These are phyloP conservation scores for Allantophomopsis lycopodina DNA, from an alignment of 2,329 filamentous ascomycete species.

Conservation along the genomic window DNA sequence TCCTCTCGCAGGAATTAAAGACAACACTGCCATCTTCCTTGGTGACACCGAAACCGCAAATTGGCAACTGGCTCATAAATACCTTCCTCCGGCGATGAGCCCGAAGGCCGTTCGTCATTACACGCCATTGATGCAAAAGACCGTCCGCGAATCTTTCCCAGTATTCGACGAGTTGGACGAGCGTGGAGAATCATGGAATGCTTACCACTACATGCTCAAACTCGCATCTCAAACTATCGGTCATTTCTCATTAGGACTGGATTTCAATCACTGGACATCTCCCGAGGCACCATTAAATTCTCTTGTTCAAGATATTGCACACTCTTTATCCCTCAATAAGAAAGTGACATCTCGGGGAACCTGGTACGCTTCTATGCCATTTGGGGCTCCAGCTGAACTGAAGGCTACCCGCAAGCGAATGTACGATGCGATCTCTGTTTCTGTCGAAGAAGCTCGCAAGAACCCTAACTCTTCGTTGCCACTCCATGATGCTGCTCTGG, in stretches of 20 bases:
- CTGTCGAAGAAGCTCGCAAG: slow-evolving; percentile 20
- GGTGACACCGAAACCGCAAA: slow-evolving; percentile 7
- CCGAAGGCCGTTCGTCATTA: slow-evolving; percentile 22
- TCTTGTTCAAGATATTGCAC: slow-evolving; percentile 24
- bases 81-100: slow-evolving; percentile 8
- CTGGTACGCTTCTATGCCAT: slow-evolving; percentile 28
- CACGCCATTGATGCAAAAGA: slow-evolving; percentile 9
- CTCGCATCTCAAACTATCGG: slow-evolving; percentile 27
- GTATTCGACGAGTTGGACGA: slow-evolving; percentile 11
- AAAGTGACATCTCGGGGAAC: slow-evolving; percentile 25
- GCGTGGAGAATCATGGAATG: slow-evolving; percentile 25
- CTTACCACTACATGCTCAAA: slow-evolving; percentile 34
- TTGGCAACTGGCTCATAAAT: slow-evolving; percentile 8
- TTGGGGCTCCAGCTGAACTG: slow-evolving; percentile 23
- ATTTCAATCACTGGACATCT: slow-evolving; percentile 25
- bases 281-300: slow-evolving; percentile 22
- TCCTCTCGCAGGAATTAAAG: slow-evolving; percentile 7
- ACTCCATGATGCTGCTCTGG: slow-evolving; percentile 20
- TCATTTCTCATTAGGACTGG: slow-evolving; percentile 26
- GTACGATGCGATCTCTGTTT: slow-evolving; percentile 22
- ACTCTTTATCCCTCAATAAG: slow-evolving; percentile 27
- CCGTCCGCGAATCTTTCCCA: slow-evolving; percentile 7
- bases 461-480: slow-evolving; percentile 17
- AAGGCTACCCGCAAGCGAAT: slow-evolving; percentile 14
- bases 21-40: slow-evolving; percentile 7